Conservation (phyloP, 805 yeast genomes). For the Naumovozyma baii region DNA sequence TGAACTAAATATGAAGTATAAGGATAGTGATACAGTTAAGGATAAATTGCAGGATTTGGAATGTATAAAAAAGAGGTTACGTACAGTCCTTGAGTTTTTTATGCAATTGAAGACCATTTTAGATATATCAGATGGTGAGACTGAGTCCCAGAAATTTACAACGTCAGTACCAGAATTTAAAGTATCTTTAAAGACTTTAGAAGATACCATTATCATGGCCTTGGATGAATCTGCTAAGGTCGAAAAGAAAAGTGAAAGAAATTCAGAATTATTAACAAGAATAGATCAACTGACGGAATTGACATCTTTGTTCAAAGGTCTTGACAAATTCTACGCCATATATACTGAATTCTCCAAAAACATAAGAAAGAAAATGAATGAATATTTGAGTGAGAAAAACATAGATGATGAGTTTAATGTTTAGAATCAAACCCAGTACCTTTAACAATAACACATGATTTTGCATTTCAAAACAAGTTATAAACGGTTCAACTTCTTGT, state of each 20-base stretch:
- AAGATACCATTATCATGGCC: constrained; percentile 38
- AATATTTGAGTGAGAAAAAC: constrained; percentile 26
- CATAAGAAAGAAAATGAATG: constrained; percentile 31
- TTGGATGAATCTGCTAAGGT: constrained; percentile 27
- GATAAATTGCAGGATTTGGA: constrained; percentile 38
- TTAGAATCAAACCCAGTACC: too few relatives aligned
- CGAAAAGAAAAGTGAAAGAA: constrained; percentile 17
- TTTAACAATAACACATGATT: too few relatives aligned
- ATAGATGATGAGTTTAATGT: constrained; percentile 12
- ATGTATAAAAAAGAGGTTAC: constrained; percentile 37
- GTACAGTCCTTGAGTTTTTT: constrained; percentile 38
- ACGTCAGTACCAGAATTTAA: constrained; percentile 29
- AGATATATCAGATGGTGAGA: constrained; percentile 20
- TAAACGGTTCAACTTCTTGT: neutral
- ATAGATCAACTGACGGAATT: constrained; percentile 41
- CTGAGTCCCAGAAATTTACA: neutral
- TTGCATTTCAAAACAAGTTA: too few relatives aligned
- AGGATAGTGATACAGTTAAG: constrained; percentile 10
- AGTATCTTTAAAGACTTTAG: constrained; percentile 36
- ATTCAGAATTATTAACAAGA: constrained; percentile 33
- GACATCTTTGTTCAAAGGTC: constrained; percentile 43
- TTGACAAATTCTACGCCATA: constrained; percentile 40
- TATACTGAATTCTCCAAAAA: constrained; percentile 42
- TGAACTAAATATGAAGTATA: constrained; percentile 16
- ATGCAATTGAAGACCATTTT: constrained; percentile 36